A percentile compares a stretch with the other conserved stretches of the same genome.
Conservation (phyloP, 139 green algal species). For the Ostreobium quekettii region DNA sequence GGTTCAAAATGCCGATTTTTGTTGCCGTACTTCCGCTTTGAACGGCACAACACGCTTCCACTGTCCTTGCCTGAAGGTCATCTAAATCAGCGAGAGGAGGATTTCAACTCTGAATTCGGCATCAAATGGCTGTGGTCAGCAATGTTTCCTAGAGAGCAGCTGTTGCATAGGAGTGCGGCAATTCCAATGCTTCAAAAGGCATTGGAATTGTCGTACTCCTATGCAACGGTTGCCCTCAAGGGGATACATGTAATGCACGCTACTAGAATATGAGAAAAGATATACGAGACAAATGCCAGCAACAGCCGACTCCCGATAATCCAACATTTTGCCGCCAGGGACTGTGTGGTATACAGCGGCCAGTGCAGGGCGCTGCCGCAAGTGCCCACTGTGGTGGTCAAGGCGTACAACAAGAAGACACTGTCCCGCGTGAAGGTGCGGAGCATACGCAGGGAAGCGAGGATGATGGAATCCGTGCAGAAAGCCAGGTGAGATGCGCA, state of each 20-base stretch:
- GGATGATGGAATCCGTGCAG: constrained; percentile 50
- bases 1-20: too few species aligned
- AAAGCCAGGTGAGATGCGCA: constrained; percentile 26
- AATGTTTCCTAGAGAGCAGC: not conserved
- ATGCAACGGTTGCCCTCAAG: too few species aligned
- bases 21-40: too few species aligned
- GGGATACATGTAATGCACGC: not conserved
- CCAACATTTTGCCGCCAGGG: constrained; percentile 11
- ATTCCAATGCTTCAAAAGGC: not conserved
- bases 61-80: too few species aligned
- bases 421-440: constrained; percentile 39
- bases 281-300: not conserved
- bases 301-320: not conserved
- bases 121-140: too few species aligned
- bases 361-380: constrained; percentile 27
- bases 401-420: constrained; percentile 44
- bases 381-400: constrained; percentile 34
- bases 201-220: not conserved
- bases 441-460: constrained; percentile 46
- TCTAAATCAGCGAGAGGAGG: too few species aligned
- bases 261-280: not conserved
- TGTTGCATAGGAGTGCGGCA: not conserved
- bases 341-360: constrained; percentile 39
- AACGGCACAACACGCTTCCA: too few species aligned
- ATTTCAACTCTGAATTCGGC: too few species aligned